Base-by-base conservation (phyloP, 495 filamentous ascomycete genomes). In the Podospora anserina region DNA sequence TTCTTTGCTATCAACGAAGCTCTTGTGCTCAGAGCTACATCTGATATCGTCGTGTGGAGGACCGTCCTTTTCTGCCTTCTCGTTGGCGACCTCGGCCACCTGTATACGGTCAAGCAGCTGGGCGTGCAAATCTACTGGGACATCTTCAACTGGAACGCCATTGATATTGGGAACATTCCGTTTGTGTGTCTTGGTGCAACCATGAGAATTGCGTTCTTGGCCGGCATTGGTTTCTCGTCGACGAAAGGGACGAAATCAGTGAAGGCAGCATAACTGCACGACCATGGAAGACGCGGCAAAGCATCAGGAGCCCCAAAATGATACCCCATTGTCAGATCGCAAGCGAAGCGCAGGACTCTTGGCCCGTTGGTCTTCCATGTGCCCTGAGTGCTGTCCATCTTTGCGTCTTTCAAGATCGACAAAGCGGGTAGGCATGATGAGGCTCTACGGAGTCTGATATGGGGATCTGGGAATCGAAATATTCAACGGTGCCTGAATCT, bases 1-100 rank as follows among this genome's bases (percentile, higher is more conserved):
- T 79, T 89, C 61, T 90, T 92, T 75, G 86, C 88, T 65, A 68
- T 92, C 59, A 91, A 87, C 75, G 89, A 92, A 77, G 88, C 87
- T 2, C 77, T 91, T 18, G 85, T 91, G 16, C 80, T 92, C 64
- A 88, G 90, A 23, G 77, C 83, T 9, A 88, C 89, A 5, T 76
- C 78, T 20, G 87, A 91, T 74, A 67, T 88, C 5, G 77, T 79
- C 5, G 88, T 92, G 65, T 92, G 90, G 90, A 82, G 81, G 61
- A 81, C 82, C 7, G 77, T 92, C 4, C 76, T 92, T 2, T 78
- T 88, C 61, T 85, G 82, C 57, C 70, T 91, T 61, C 79, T 91
- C 53, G 71, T 91, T 4, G 90, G 87, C 18, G 90, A 92, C 74
- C 72, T 91, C 28, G 90, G 89, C 2, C 90, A 92, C 75, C 78